Base-by-base conservation (phyloP, 1,284 basidiomycete genomes). In the Coriolopsis trogii region DNA sequence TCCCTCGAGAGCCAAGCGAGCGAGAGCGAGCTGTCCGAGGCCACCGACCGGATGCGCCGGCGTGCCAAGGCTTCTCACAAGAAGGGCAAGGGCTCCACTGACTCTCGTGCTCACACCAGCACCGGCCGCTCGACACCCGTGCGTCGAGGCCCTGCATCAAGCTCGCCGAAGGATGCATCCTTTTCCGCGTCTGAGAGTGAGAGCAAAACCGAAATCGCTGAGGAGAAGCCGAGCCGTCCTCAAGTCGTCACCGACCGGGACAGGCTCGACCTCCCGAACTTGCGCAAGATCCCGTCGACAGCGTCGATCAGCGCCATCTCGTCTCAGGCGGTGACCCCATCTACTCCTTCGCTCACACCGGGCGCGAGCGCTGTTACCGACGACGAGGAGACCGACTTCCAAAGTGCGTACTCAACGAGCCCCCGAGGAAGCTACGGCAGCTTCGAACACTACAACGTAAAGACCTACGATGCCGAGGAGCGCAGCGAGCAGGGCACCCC, bases 301-400 rank as follows among this genome's bases (percentile, higher is more conserved):
- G 63, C 57, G 16, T 67, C 70, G 8, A 36, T 67, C 26, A 55
- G 56, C 48, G 66, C 51, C 44, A 71, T 55, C 67, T 73, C 54
- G 58, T 73, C 58, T 1, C 33, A 59, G n/a, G 59, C 68, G 16
- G 62, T 66, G 13, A 69, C 71, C 20, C 71, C 73, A 5, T 66
- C 68, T 25, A 73, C 73, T 4, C 74, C 76, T 16, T 70, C 75
- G 16, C 67, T 76, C 44, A 76, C 76, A 1, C 70, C 74, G 2
- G 68, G 69, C 1, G 60, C 74, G 18, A 72, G 75, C 30, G 70
- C 62, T 12, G 73, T 77, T 21, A 86, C 89, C 9, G 89, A 91
- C 58, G 89, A 90, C 59, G 90, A 89, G 26, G 89, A 91, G 62
- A 87, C 86, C 15, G 89, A 91, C 63, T 91, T 91, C 68, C 88